Evolutionary conservation across 2,329 filamentous ascomycete species (phyloP), one percentile per base, ranked within the genome.

Genomic region (Aspergillus sp.): DNA sequence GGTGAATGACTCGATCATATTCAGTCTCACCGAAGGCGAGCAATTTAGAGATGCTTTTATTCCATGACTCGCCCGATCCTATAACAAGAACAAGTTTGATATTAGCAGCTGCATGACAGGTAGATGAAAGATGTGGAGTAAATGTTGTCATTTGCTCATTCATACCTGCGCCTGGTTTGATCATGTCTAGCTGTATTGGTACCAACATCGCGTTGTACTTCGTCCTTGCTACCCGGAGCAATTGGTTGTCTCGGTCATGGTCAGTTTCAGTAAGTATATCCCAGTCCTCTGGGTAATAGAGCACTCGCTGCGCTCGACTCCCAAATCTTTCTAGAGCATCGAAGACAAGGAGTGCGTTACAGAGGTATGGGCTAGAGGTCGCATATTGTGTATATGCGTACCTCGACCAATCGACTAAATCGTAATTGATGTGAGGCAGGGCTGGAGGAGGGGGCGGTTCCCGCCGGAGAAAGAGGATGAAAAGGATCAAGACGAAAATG

Each of bases 21-120:
- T 86, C 79, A 0, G 83, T 84, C 52, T 89, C 84, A 58, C 86
- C 86, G 68, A 89, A 90, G 2, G 86, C 85, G 19, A 88, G 79
- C 34, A 89, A 80, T 68, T 91, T 90, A 20, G 86, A 87, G 64
- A 85, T 86, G 2, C 83, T 86, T 37, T 83, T 81, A 56, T 85
- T 82, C 86, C 86, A 89, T 1, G 84, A 85, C 17, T 74, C 78
- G 62, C 71, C 60, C 13, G 70, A 60, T 34, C 64, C 61, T 67
- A 59, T 62, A 46, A 51, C 13, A 22, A 54, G n/a, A 11, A 3
- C 33, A 33, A 39, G 20, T 12, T 37, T 8, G 8, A 15, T 45
- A 30, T 54, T 44, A 52, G 34, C 33, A 34, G 24, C 9, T 34
- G 8, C 13, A 34, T 48, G 11, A 20, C 5, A 30, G 20, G 22